Evolutionary conservation across 257 asterid species (phyloP), one percentile per base, ranked within the genome.

Genomic region (Forsythia viridissima): DNA sequence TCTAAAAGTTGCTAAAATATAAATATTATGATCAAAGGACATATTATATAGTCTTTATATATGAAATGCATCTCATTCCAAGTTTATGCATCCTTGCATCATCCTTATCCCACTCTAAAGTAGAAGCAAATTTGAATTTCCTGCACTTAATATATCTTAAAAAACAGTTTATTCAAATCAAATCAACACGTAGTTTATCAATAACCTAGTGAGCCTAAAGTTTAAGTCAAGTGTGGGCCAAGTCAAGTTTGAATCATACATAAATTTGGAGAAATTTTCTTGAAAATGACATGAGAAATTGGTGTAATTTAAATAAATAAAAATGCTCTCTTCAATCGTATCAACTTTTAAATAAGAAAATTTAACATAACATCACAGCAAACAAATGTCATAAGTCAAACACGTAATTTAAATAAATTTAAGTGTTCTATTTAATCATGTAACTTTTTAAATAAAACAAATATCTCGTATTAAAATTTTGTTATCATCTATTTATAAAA

Each of bases 61-160:
- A 21, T 24, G 70, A 63, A 71, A 30, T 80, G 82, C 75, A 81
- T 77, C 78, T 65, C 41, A 83, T 86, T 79, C 84, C 79, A 73
- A 61, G 76, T 71, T 63, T 86, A 77, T 83, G 85, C 85, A 83
- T 73, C 81, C 82, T 86, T 81, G 39, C 90, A 74, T 81, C 87
- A 86, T 74, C 85, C 85, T 76, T 40, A 70, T 46, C 61, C 39
- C 76, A 80, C 80, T 73, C 71, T 59, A 68, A 65, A 24, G 55
- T 34, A 79, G 66, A 59, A 65, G 41, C 72, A 68, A 8, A 43
- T 20, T 68, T 51, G 55, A 41, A 66, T 59, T 76, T 66, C 70
- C 37, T 73, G 42, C 18, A 34, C 75, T 36, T 74, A 70, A 3
- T 42, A 69, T 43, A 67, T 61, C 68, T 7, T 6, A 8, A 0